Evolutionary conservation across 2,329 filamentous ascomycete species (phyloP).

Genomic region (Aspergillus persii): DNA sequence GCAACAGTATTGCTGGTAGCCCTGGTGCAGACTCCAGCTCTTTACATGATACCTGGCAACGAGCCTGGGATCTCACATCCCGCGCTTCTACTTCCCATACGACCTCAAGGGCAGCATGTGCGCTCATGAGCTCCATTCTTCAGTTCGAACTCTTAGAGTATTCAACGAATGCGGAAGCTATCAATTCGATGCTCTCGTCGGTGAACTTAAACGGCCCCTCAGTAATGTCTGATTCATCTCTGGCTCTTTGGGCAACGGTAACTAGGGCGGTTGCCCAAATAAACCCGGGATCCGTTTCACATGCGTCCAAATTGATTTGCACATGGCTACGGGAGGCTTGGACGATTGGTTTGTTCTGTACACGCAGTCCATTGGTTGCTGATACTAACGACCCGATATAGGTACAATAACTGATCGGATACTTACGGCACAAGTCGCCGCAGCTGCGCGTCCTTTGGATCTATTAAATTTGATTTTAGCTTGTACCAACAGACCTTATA

Average conservation of each 20-base stretch:
- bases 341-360: conserved; percentile 65
- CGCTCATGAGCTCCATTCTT: conserved; percentile 68
- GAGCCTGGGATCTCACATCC: conserved; percentile 71
- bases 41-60: conserved; percentile 60
- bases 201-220: conserved; percentile 81
- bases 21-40: conserved; percentile 36
- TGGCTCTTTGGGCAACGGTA: conserved; percentile 69
- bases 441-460: conserved; percentile 63
- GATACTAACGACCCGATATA: conserved; percentile 30
- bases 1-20: conserved; percentile 33
- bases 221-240: conserved; percentile 73
- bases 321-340: conserved; percentile 81
- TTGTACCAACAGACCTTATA: conserved; percentile 59
- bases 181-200: conserved; percentile 70
- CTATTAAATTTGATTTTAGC: conserved; percentile 67
- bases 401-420: conserved; percentile 59
- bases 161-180: conserved; percentile 64
- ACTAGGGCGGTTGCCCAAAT: conserved; percentile 65
- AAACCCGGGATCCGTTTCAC: conserved; percentile 66
- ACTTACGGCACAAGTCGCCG: conserved; percentile 64
- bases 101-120: conserved; percentile 74
- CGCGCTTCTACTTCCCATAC: conserved; percentile 68
- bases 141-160: conserved; percentile 65
- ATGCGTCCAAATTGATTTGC: conserved; percentile 68
- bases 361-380: not conserved